phyloP scores from a whole-genome alignment of 192 early-diverging fungal species.

The Funneliformis geosporum region DNA sequence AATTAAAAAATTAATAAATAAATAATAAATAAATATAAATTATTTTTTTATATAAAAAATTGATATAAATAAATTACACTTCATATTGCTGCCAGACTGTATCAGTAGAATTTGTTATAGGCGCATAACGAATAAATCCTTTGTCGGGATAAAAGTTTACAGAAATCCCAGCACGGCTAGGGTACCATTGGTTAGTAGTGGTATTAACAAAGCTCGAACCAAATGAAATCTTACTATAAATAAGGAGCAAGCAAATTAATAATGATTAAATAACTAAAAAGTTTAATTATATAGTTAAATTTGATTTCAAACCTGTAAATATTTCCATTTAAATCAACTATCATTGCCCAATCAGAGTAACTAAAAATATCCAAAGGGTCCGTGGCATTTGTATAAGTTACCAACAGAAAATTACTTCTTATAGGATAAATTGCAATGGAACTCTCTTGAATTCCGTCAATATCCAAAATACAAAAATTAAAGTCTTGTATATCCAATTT shows the following conservation, averaged over 20 bases:
- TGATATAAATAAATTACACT: neutral
- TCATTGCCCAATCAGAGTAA: neutral
- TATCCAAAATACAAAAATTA: too few species aligned
- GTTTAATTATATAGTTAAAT: neutral
- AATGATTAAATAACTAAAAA: too few species aligned
- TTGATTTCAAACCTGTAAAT: neutral
- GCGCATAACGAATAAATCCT: neutral
- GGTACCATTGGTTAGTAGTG: neutral
- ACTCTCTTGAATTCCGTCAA: neutral
- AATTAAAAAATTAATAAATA: too few species aligned
- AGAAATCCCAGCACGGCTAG: neutral
- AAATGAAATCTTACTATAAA: neutral
- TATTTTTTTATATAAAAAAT: too few species aligned
- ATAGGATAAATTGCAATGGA: neutral
- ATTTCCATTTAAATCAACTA: neutral
- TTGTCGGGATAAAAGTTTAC: neutral
- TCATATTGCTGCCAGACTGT: neutral
- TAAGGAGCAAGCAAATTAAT: too few species aligned
- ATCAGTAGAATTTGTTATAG: neutral
- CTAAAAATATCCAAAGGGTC: neutral
- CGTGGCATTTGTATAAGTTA: neutral
- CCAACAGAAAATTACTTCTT: neutral
- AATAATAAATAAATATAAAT: too few species aligned
- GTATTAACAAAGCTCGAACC: neutral
- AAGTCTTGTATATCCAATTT: too few species aligned